phyloP scores from a whole-genome alignment of 2,329 filamentous ascomycete species.

The Colletotrichum endophyticum region DNA sequence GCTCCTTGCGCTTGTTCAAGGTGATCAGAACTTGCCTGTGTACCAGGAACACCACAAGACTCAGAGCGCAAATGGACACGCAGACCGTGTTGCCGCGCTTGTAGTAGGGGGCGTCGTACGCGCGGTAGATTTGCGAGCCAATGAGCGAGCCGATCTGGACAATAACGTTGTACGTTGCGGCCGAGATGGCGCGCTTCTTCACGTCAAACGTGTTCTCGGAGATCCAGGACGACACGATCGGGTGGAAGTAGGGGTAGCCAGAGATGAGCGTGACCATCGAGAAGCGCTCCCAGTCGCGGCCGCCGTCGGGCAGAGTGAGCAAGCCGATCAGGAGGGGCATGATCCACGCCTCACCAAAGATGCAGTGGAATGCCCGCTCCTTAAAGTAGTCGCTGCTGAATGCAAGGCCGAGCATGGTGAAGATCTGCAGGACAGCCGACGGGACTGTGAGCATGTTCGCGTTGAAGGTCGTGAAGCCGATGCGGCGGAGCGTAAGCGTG shows the following conservation, averaged over 20 bases:
- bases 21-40: conserved; percentile 48
- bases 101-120: conserved; percentile 60
- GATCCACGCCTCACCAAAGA: conserved; percentile 57
- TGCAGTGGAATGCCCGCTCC: conserved; percentile 51
- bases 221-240: conserved; percentile 56
- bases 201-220: conserved; percentile 55
- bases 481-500: conserved; percentile 28
- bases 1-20: conserved; percentile 40
- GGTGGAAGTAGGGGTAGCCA: conserved; percentile 64
- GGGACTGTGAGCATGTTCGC: conserved; percentile 42
- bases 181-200: conserved; percentile 52
- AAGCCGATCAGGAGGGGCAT: conserved; percentile 59
- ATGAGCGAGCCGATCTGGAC: conserved; percentile 49
- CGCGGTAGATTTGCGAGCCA: conserved; percentile 53
- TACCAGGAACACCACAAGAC: conserved; percentile 52
- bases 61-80: conserved; percentile 55
- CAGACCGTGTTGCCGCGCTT: conserved; percentile 62
- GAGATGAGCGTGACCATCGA: conserved; percentile 55
- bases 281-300: conserved; percentile 57
- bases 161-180: conserved; percentile 57
- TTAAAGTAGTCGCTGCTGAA: conserved; percentile 54
- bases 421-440: conserved; percentile 58
- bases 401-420: conserved; percentile 54
- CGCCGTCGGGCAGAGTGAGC: conserved; percentile 41
- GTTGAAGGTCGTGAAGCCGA: conserved; percentile 46